Evolutionary conservation across 2,329 filamentous ascomycete genomes (phyloP).

Genomic region (Penicillium frequentans): DNA sequence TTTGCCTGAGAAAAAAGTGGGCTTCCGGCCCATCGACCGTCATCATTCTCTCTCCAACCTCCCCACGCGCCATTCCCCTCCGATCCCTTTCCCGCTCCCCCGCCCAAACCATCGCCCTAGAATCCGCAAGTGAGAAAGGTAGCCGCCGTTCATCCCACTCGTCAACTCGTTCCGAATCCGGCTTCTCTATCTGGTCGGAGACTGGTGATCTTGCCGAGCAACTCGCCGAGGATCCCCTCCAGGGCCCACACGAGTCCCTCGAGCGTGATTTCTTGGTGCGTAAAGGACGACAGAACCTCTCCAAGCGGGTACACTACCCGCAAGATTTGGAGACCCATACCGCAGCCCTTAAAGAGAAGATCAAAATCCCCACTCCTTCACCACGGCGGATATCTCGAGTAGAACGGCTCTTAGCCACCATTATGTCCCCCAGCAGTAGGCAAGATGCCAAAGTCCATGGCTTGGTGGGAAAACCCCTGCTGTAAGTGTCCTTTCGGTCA

Average conservation of each 20-base stretch:
- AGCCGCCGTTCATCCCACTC: conserved; percentile 54
- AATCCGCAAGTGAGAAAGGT: conserved; percentile 50
- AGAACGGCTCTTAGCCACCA: conserved; percentile 71
- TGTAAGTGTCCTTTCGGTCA: conserved; percentile 57
- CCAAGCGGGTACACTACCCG: conserved; percentile 71
- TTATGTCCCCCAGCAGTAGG: conserved; percentile 78
- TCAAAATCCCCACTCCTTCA: conserved; percentile 71
- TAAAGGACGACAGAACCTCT: conserved; percentile 39
- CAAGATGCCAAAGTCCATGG: conserved; percentile 75
- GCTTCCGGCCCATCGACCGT: conserved; percentile 70
- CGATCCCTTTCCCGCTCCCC: conserved; percentile 61
- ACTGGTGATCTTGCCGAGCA: conserved; percentile 95
- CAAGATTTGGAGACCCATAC: conserved; percentile 46
- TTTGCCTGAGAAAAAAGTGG: conserved; percentile 34
- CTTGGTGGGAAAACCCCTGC: conserved; percentile 89
- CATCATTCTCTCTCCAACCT: conserved; percentile 81
- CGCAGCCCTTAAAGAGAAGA: conserved; percentile 48
- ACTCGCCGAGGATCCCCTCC: conserved; percentile 77
- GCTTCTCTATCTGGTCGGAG: conserved; percentile 86
- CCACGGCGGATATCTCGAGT: conserved; percentile 63
- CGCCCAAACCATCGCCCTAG: conserved; percentile 36
- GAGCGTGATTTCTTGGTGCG: conserved; percentile 59
- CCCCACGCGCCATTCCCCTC: conserved; percentile 73
- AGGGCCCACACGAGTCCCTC: conserved; percentile 64
- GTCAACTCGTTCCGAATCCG: conserved; percentile 58